Evolutionary conservation across 2,329 filamentous ascomycete species (phyloP), one percentile per base, ranked within the genome.

Genomic region (Cladorrhinum sp.): DNA sequence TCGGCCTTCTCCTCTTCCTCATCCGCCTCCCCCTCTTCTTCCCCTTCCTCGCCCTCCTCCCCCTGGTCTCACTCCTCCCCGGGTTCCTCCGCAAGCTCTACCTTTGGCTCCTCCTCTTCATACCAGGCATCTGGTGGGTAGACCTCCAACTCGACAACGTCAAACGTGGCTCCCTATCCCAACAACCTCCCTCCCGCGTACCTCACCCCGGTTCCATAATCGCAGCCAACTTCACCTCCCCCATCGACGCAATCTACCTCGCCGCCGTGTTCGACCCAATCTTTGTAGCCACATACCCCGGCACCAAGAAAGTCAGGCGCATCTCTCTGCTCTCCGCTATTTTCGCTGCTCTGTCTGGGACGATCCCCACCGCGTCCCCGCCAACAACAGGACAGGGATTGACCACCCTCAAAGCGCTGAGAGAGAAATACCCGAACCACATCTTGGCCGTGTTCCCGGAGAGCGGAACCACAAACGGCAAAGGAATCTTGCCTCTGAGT

Each of bases 101-200:
- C 54, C 78, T 98, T 57, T 98, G 95, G 94, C 84, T 86, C 63
- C 84, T 98, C 66, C 84, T 99, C 68, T 89, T 87, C 39, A 89
- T 96, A 62, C 92, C 93, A 0, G 94, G 95, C 26, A 91, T 99
- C 61, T 98, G 93, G 92, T 98, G 94, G 94, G 88, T 97, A 60
- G 95, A 99, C 75, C 80, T 99, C n/a, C 94, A 97, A 75, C 91
- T 99, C 66, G 95, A 99, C 73, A 94, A 94, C 61, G 95, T 99
- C 58, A 93, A 91, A 76, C 91, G 92, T 77, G 95, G 95, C 77
- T 93, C 89, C 24, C 80, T 96, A 30, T 87, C 89, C 52, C 87
- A 89, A 70, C 87, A 92, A 69, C 87, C 89, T 42, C 79, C 82
- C 60, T 81, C 87, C 62, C 86, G 91, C 46, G 85, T 98, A 18